Percentiles rank a stretch among this genome's conserved stretches.
Evolutionary conservation across 1,284 basidiomycete species (phyloP).

Genomic region (Polyporus tsugae): DNA sequence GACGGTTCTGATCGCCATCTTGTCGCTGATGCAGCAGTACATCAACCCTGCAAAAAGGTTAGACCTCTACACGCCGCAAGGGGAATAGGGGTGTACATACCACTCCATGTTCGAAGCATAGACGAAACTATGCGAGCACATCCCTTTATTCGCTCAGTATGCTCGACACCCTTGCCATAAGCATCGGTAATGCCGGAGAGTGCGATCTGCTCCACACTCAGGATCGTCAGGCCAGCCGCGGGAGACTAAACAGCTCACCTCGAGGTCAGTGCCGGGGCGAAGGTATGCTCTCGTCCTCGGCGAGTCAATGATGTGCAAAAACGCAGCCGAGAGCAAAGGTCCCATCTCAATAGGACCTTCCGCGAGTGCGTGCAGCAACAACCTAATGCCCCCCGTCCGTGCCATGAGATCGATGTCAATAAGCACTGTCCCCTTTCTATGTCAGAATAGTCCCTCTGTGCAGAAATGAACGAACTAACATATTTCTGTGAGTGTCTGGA

Average conservation of each 20-base stretch:
- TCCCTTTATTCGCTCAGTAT: conserved; percentile 81
- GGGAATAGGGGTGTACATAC: conserved; percentile 54
- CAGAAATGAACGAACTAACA: conserved; percentile 54
- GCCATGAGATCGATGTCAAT: conserved; percentile 89
- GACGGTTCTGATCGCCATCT: conserved; percentile 85
- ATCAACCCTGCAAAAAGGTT: conserved; percentile 72
- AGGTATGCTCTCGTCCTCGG: conserved; percentile 87
- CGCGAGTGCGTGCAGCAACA: conserved; percentile 85
- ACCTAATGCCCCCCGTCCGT: conserved; percentile 86
- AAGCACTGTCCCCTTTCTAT: conserved; percentile 59
- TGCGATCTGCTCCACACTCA: conserved; percentile 65
- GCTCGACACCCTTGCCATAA: conserved; percentile 82
- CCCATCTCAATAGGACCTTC: conserved; percentile 90
- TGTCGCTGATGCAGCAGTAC: conserved; percentile 93
- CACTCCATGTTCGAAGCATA: conserved; percentile 93
- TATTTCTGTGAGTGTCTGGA: conserved; percentile 94
- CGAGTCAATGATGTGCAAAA: conserved; percentile 88
- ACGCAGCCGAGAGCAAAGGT: conserved; percentile 84
- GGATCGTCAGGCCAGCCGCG: conserved; percentile 19
- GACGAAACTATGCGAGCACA: conserved; percentile 83
- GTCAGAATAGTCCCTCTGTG: conserved; percentile 11
- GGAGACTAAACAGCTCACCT: conserved; percentile 59
- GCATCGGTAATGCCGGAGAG: conserved; percentile 91
- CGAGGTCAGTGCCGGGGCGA: conserved; percentile 87
- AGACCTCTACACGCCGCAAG: not conserved